Evolutionary conservation across 2,329 filamentous ascomycete genomes (phyloP).

Genomic region (Diaporthe helianthi): DNA sequence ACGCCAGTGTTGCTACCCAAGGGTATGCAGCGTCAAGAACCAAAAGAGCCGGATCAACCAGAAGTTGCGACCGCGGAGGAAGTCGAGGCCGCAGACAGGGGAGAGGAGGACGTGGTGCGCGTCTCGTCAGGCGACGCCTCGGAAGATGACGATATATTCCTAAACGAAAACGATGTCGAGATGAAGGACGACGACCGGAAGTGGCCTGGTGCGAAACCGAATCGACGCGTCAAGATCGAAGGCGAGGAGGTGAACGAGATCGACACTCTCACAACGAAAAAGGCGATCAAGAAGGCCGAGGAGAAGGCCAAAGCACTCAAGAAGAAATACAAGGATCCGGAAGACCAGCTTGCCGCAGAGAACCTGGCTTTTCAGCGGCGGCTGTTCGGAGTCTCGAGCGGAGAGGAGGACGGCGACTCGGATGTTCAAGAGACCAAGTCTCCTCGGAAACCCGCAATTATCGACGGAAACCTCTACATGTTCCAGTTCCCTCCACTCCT

Average conservation of each 20-base stretch:
- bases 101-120: constrained; percentile 53
- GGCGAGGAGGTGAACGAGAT: constrained; percentile 51
- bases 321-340: constrained; percentile 39
- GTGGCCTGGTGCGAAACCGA: constrained; percentile 51
- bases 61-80: constrained; percentile 64
- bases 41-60: constrained; percentile 58
- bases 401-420: constrained; percentile 31
- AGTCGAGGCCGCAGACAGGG: constrained; percentile 60
- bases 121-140: constrained; percentile 40
- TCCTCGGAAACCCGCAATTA: constrained; percentile 38
- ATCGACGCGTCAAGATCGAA: constrained; percentile 49
- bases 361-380: constrained; percentile 44
- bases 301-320: constrained; percentile 37
- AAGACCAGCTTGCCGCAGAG: constrained; percentile 44
- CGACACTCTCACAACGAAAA: constrained; percentile 47
- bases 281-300: constrained; percentile 18
- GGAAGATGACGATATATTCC: constrained; percentile 44
- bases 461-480: constrained; percentile 65
- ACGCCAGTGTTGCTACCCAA: constrained; percentile 52
- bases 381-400: constrained; percentile 39
- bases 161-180: constrained; percentile 33
- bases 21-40: constrained; percentile 62
- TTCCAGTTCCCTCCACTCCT: constrained; percentile 71
- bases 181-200: constrained; percentile 47
- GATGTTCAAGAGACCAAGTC: constrained; percentile 26